Evolutionary conservation across 2,329 filamentous ascomycete species (phyloP).

Genomic region (Cercospora beticola): DNA sequence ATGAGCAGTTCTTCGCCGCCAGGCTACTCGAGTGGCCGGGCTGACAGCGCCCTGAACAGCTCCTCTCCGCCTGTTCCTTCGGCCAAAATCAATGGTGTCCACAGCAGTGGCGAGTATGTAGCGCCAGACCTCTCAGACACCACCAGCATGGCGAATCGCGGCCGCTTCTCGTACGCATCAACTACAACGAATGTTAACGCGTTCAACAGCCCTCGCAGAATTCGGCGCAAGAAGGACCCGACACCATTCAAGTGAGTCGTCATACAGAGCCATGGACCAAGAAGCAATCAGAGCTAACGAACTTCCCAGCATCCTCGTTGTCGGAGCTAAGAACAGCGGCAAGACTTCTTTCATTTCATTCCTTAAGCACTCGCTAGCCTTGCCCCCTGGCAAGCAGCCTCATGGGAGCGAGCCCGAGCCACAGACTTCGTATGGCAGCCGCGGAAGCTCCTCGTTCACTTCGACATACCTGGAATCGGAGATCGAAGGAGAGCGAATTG

Average conservation of each 20-base stretch:
- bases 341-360: slow-evolving; percentile 98
- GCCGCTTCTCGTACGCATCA: slow-evolving; percentile 93
- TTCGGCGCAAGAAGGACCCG: slow-evolving; percentile 92
- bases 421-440: slow-evolving; percentile 20
- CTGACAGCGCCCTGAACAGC: slow-evolving; percentile 26
- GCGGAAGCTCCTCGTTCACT: slow-evolving; percentile 59
- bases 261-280: not conserved
- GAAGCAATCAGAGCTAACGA: not conserved
- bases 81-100: slow-evolving; percentile 11
- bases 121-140: slow-evolving; percentile 66
- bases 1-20: slow-evolving; percentile 30
- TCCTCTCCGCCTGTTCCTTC: slow-evolving; percentile 26
- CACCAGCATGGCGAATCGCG: slow-evolving; percentile 95
- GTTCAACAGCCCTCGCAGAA: slow-evolving; percentile 86
- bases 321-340: slow-evolving; percentile 82
- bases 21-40: slow-evolving; percentile 30
- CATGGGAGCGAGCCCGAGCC: slow-evolving; percentile 31
- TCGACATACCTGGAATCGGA: slow-evolving; percentile 92
- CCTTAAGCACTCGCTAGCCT: slow-evolving; percentile 78
- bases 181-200: slow-evolving; percentile 80
- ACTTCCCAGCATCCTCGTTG: slow-evolving; percentile 72
- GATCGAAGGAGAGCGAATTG: slow-evolving; percentile 86
- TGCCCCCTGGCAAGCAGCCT: slow-evolving; percentile 74
- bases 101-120: slow-evolving; percentile 52
- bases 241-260: slow-evolving; percentile 92